Base-by-base conservation (phyloP, 2,329 filamentous ascomycete genomes). In the Neonectria hederae region DNA sequence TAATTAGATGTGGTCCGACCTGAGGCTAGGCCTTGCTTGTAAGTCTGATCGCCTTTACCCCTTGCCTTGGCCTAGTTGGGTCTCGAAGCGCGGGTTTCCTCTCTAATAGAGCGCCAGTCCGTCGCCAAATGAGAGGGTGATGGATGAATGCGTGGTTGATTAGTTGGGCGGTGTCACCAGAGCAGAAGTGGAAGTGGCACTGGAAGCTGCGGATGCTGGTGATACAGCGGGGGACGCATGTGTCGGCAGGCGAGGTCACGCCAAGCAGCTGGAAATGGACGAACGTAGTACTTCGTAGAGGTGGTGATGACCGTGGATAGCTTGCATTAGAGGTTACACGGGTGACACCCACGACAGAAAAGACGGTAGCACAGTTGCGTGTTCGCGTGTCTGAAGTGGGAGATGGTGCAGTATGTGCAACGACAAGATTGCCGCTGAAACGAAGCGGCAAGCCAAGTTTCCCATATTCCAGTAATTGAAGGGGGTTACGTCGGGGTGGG, bases 341-440 rank as follows among this genome's bases (percentile, higher is more conserved):
- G 28, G 21, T 35, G 28, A 57, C 28, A 24, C 46, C 17, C 28
- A 45, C 49, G 45, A 49, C 14, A 10, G 53, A 30, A 24, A 22
- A 46, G 30, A 42, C 22, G 46, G 59, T 62, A 22, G 45, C 52
- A 54, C 55, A 55, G 22, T 48, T 60, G 51, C 49, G 22, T 40
- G n/a, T 38, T 14, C 35, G 35, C 35, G 35, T 38, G 35, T 38
- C 35, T 59, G 14, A 54, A 53, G 38, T 26, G 21, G 35, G 22
- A 13, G 28, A 30, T 53, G 55, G 19, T 13, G 53, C 32, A 26
- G 51, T 54, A 40, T 51, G 61, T 59, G 51, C 38, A 38, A 59
- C 35, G 28, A 43, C 17, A 14, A 26, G 32, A 40, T 61, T 38
- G 24, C 62, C 40, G 8, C n/a, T 43, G 26, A n/a, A n/a, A n/a